These are phyloP conservation scores for Senecio squalidus DNA, from an alignment of 140 eudicot genomes.

Conservation along the genomic window DNA sequence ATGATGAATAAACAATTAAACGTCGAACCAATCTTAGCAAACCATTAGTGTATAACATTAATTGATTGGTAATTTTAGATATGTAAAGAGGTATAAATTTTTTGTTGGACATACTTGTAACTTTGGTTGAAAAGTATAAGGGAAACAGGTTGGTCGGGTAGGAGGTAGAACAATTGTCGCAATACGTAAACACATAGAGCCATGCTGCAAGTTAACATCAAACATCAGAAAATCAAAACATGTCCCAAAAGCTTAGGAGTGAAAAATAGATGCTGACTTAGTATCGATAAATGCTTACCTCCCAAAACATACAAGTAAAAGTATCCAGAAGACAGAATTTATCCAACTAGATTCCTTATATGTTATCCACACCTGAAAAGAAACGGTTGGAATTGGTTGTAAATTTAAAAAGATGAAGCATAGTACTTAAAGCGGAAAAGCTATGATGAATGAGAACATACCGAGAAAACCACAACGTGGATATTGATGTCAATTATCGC, in stretches of 20 bases:
- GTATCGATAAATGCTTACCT: background rate
- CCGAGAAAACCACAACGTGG: background rate
- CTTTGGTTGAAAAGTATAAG: constrained; percentile 43
- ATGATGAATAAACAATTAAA: no score
- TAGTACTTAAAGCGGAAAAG: background rate
- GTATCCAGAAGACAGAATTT: background rate
- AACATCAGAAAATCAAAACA: background rate
- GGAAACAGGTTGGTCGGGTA: constrained; percentile 43
- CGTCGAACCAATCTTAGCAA: no score
- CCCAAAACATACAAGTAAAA: constrained; percentile 2
- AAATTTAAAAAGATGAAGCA: background rate
- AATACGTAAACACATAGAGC: constrained; percentile 46
- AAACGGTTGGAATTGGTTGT: background rate
- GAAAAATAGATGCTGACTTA: background rate
- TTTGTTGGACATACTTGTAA: constrained; percentile 44
- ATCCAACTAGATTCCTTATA: constrained; percentile 12
- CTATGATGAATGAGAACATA: background rate
- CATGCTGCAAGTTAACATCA: constrained; percentile 10
- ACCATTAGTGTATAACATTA: no score
- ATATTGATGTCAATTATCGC: background rate
- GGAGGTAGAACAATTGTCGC: constrained; percentile 36
- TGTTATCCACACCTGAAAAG: constrained; percentile 5
- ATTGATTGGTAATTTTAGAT: no score
- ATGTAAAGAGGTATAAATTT: no score
- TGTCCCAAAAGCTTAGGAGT: background rate